Evolutionary conservation across 169 alveolate species (phyloP), one percentile per base, ranked within the genome.

Genomic region (Plasmodium coatneyi): DNA sequence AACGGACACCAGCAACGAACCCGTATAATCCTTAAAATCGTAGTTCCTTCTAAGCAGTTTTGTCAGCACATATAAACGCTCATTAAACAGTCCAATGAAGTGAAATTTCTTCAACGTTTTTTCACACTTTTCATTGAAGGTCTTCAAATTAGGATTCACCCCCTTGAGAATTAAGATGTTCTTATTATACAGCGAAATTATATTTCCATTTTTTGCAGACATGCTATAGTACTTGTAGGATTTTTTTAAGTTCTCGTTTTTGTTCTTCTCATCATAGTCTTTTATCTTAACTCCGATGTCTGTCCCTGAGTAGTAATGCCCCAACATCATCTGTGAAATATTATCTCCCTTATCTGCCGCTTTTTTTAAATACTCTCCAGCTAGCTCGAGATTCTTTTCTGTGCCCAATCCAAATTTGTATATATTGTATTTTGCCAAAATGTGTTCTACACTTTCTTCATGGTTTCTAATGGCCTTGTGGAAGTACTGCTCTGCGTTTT

Each of bases 271-370:
- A 87, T 95, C 93, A 22, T 97, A 98, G 46, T 97, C 98, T 1
- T 96, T 96, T 39, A 97, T 95, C 22, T 95, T 93, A 12, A 97
- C 95, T 39, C 96, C 98, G 60, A 90, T 92, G 70, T 96, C 95
- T 30, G 97, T 95, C 12, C 98, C 98, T 1, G 98, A 97, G 80
- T 96, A 97, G 39, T 97, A 97, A 90, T 97, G 98, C 0, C 98
- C 98, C 94, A 97, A 92, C 54, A 97, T 92, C 95, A 97, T 90
- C 79, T 96, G 98, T 16, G 98, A 95, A 28, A 94, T 96, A 10
- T 94, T 96, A 43, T 97, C 98, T 7, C 98, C 98, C 22, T 96
- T 82, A 84, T 96, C 98, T 30, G 98, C 98, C 28, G 98, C 95
- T 19, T 93, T 92, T 32, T 96, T 95, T 54, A 97, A 93, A 90